Percentiles rank a stretch among this genome's conserved stretches.
These are phyloP conservation scores for Metschnikowia lachancei DNA, from an alignment of 805 yeast species.

Conservation along the genomic window DNA sequence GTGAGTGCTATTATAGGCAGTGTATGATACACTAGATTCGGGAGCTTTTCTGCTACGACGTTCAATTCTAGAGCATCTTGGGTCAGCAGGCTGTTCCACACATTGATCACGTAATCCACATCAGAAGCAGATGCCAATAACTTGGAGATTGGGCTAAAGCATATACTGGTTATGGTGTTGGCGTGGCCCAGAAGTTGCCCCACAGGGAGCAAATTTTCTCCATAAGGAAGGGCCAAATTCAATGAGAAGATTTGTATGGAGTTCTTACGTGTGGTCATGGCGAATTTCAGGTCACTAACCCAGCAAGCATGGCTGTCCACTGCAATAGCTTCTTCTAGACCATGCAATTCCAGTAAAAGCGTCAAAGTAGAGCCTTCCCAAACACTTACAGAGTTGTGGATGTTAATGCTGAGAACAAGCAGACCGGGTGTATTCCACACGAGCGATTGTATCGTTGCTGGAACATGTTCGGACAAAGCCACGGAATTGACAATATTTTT, in stretches of 20 bases:
- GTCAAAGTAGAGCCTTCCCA: constrained; percentile 60
- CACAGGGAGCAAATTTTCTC: constrained; percentile 22
- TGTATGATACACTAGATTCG: constrained; percentile 39
- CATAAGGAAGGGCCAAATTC: constrained; percentile 11
- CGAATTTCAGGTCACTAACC: constrained; percentile 68
- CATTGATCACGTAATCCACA: constrained; percentile 59
- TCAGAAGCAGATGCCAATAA: constrained; percentile 74
- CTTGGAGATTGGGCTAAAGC: constrained; percentile 50
- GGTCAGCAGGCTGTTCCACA: constrained; percentile 70
- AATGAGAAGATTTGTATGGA: constrained; percentile 54
- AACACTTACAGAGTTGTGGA: constrained; percentile 38
- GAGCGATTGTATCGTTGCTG: constrained; percentile 47
- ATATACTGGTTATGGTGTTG: constrained; percentile 52
- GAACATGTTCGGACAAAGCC: constrained; percentile 14
- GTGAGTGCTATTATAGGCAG: constrained; percentile 53
- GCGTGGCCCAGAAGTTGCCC: constrained; percentile 58
- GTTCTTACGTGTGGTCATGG: constrained; percentile 60
- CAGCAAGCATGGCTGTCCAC: constrained; percentile 57
- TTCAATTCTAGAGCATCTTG: constrained; percentile 45
- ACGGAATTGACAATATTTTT: constrained; percentile 43
- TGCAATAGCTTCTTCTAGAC: constrained; percentile 12
- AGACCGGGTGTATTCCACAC: constrained; percentile 61
- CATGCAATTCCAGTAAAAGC: constrained; percentile 28
- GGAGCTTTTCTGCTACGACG: constrained; percentile 13
- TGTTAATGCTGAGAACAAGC: constrained; percentile 59